Evolutionary conservation across 805 yeast species (phyloP), one percentile per base, ranked within the genome.

Genomic region (Candida qinlingensis): DNA sequence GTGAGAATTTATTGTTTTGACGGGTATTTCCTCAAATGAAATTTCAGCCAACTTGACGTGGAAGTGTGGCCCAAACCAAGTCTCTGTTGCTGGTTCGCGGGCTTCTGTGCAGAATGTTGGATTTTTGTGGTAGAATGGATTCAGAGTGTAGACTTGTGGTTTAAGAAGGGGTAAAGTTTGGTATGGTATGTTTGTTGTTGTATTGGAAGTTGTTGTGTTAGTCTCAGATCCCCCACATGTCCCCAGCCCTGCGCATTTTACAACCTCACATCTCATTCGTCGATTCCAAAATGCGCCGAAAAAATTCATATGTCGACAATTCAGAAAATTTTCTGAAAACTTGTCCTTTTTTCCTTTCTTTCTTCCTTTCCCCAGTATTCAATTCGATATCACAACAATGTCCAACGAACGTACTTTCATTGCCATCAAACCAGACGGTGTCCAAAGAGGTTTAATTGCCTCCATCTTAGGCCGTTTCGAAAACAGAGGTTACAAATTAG

Each of bases 391-490:
- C 5, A 19, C 27, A 39, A 54, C 50, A 55, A 61, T 61, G 65
- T 62, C 66, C 47, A 66, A 63, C 65, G 95, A 87, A 76, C 85
- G 96, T 85, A 87, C 95, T 68, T 87, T 87, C 70, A 87, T 87
- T 76, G 95, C 95, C 60, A 83, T 87, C 68, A 87, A 87, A 53
- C 99, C 99, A 76, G 99, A 94, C 76, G 99, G 98, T 77, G 98
- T 94, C 81, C 98, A 94, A 81, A 89, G 99, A 79, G 98, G 98
- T 57, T 80, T 94, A 71, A 79, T 92, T 76, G 75, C 95, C 70
- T 79, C 86, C 62, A 91, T 94, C 78, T 70, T 94, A 62, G 79
- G 84, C 64, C 89, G 98, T 76, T 94, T 95, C 75, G 97, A 91
- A 80, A 77, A 83, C 80, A 88, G 96, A 76, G 99, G 99, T 65